Percentiles rank a stretch among this genome's conserved stretches.
phyloP scores from a whole-genome alignment of 129 eudicot species.

The Gnaphalium uliginosum region DNA sequence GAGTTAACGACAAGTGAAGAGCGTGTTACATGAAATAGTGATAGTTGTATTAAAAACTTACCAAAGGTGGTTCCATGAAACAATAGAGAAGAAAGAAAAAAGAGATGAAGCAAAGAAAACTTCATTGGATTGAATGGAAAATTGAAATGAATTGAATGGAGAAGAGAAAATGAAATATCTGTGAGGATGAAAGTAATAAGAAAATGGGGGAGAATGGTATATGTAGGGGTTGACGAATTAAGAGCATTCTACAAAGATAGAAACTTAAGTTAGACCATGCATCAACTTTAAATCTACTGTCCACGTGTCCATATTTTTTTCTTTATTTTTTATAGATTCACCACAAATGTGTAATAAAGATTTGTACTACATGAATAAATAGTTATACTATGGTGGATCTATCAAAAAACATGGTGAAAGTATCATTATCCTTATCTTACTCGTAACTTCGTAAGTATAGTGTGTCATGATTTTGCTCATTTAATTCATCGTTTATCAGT shows the following conservation, averaged over 20 bases:
- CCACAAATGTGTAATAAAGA: too few species aligned
- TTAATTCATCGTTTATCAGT: too few species aligned
- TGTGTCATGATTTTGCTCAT: too few species aligned
- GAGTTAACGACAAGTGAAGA: background rate
- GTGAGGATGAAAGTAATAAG: constrained; percentile 35
- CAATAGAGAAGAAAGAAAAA: constrained; percentile 43
- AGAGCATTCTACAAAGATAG: constrained; percentile 22
- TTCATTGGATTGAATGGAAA: constrained; percentile 37
- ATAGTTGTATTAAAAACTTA: background rate
- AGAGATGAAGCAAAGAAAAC: constrained; percentile 38
- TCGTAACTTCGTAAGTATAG: too few species aligned
- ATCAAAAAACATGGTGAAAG: too few species aligned
- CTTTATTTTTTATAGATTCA: too few species aligned
- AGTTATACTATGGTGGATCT: too few species aligned
- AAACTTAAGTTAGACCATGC: constrained; percentile 8
- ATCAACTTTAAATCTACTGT: constrained; percentile 19
- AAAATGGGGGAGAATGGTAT: constrained; percentile 24
- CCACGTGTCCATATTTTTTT: constrained; percentile 9
- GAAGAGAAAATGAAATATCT: constrained; percentile 1
- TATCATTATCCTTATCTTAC: too few species aligned
- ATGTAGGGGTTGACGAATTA: constrained; percentile 30
- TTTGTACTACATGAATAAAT: too few species aligned
- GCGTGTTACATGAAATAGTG: background rate
- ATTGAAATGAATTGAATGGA: constrained; percentile 1
- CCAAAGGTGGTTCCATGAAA: constrained; percentile 44